Evolutionary conservation across 805 yeast species (phyloP).

Genomic region (Cyberlindnera euphorbiiphila): DNA sequence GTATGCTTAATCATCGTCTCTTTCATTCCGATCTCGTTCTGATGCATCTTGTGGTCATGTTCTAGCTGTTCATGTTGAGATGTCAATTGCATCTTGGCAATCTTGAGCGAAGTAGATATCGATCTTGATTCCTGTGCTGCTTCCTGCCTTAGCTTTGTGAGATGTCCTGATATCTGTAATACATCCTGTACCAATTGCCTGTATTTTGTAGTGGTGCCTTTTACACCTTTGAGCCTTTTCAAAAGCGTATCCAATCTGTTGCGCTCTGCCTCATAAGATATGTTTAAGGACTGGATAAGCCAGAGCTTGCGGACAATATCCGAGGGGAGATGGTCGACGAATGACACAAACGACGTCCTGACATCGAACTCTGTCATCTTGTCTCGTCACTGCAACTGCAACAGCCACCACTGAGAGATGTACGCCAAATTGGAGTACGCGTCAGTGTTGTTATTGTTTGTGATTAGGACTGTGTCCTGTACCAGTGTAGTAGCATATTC

Average conservation of each 20-base stretch:
- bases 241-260: constrained; percentile 17
- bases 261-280: constrained; percentile 17
- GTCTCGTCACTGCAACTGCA: too few relatives aligned
- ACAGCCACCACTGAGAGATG: too few relatives aligned
- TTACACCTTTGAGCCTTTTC: constrained; percentile 9
- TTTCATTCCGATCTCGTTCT: constrained; percentile 23
- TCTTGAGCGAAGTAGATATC: constrained; percentile 20
- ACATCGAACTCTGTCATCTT: constrained; percentile 29
- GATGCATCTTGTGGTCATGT: constrained; percentile 26
- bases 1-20: constrained; percentile 16
- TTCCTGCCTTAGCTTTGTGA: constrained; percentile 27
- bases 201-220: constrained; percentile 10
- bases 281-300: constrained; percentile 36
- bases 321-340: constrained; percentile 41
- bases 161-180: constrained; percentile 13
- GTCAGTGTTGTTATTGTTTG: constrained; percentile 2
- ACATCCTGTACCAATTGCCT: constrained; percentile 9
- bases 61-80: constrained; percentile 25
- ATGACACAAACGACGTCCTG: constrained; percentile 35
- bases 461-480: background rate
- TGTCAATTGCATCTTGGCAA: constrained; percentile 23
- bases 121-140: constrained; percentile 30
- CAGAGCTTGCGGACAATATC: constrained; percentile 40
- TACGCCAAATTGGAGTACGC: too few relatives aligned
- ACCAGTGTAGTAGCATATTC: background rate